A percentile compares a stretch with the other conserved stretches of the same genome.
Conservation (phyloP, 2,329 filamentous ascomycete genomes). For the Leptographium galeiforme region DNA sequence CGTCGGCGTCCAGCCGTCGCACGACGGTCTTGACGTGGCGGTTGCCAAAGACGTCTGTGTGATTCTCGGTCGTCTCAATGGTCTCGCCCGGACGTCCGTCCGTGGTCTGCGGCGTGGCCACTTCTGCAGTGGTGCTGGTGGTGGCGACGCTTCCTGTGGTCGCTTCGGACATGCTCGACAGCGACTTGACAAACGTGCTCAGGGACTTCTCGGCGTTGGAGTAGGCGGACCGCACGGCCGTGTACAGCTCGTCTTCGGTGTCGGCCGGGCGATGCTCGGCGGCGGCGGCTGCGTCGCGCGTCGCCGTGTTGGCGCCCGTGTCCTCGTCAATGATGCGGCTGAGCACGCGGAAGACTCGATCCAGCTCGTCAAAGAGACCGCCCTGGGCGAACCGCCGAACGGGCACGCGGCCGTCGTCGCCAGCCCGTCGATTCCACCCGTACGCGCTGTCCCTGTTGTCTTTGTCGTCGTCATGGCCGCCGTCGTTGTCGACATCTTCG, state of each 20-base stretch:
- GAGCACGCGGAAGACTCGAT: slow-evolving; percentile 11
- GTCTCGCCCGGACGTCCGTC: slow-evolving; percentile 11
- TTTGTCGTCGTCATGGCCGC: slow-evolving; percentile 2
- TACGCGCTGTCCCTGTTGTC: not conserved
- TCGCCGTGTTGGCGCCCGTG: not conserved
- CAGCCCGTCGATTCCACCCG: not conserved
- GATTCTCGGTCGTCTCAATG: slow-evolving; percentile 25
- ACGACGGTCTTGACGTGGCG: slow-evolving; percentile 27
- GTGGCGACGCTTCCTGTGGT: not conserved
- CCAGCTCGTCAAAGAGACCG: slow-evolving; percentile 12
- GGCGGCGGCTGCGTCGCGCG: slow-evolving; percentile 6
- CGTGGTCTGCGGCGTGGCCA: not conserved
- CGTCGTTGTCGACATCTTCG: not conserved
- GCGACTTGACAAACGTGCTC: slow-evolving; percentile 24
- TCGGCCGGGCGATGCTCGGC: slow-evolving; percentile 12
- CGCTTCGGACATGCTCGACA: slow-evolving; percentile 9
- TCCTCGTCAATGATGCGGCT: slow-evolving; percentile 12
- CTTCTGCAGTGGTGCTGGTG: not conserved
- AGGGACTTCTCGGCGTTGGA: slow-evolving; percentile 25
- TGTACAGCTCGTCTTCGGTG: slow-evolving; percentile 29
- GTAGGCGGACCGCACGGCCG: slow-evolving; percentile 22
- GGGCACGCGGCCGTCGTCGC: not conserved
- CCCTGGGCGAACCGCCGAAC: not conserved
- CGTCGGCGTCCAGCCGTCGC: slow-evolving; percentile 26
- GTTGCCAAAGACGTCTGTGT: slow-evolving; percentile 29